Evolutionary conservation across 768 basidiomycete genomes (phyloP).

Genomic region (Rhodotorula sphaerocarpa): DNA sequence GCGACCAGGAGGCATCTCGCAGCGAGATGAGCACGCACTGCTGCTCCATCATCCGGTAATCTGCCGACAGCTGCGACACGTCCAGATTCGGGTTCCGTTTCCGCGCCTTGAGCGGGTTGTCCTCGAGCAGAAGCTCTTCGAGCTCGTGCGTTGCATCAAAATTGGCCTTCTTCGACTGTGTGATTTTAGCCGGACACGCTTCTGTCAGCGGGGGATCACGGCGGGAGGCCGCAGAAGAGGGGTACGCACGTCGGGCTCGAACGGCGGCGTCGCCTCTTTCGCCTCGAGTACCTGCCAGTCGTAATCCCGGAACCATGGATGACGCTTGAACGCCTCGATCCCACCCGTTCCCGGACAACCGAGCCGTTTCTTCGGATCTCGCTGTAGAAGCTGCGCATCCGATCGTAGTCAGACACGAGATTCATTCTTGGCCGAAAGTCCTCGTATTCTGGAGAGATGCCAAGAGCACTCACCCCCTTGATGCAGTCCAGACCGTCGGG

Average conservation of each 20-base stretch:
- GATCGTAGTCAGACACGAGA: no score
- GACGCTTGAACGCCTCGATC: constrained; percentile 64
- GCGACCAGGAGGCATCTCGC: background rate
- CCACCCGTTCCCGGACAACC: constrained; percentile 70
- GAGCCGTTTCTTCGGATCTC: constrained; percentile 69
- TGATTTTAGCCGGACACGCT: background rate
- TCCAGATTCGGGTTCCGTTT: constrained; percentile 85
- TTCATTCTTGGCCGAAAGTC: no score
- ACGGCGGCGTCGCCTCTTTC: constrained; percentile 63
- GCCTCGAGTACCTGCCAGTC: constrained; percentile 71
- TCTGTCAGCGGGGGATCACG: no score
- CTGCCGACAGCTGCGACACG: constrained; percentile 69
- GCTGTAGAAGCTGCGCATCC: constrained; percentile 83
- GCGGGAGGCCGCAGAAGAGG: constrained; percentile 4
- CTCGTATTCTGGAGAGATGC: background rate
- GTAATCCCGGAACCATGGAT: constrained; percentile 74
- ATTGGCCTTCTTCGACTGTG: constrained; percentile 93
- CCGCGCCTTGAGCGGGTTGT: constrained; percentile 92
- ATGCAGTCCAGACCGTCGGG: constrained; percentile 68
- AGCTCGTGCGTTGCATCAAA: constrained; percentile 98
- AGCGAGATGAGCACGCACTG: constrained; percentile 51
- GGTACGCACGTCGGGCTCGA: constrained; percentile 69
- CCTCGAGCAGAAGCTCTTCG: constrained; percentile 88
- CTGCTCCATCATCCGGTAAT: constrained; percentile 98
- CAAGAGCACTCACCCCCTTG: constrained; percentile 56